Base-by-base conservation (phyloP, 2,329 filamentous ascomycete species). In the Huntiella omanensis region DNA sequence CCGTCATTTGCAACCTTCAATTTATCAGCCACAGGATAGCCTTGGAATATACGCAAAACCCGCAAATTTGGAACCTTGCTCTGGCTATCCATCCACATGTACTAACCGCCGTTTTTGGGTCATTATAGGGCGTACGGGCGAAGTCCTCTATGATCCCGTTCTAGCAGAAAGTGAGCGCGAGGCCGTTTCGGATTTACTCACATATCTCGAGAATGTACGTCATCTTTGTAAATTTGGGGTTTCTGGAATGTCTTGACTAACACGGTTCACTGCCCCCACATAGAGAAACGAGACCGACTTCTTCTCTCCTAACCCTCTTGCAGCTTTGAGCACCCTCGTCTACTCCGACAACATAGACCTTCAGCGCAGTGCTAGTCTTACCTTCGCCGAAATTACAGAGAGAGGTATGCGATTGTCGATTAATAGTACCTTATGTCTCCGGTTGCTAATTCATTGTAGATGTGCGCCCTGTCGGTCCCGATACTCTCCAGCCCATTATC, bases 261-360 rank as follows among this genome's bases (percentile, higher is more conserved):
- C 46, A 15, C 13, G 4, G 11, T 28, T 28, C 22, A 28, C 10
- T 16, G 10, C 37, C 42, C 43, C 49, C 11, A 12, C 50, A 50
- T 61, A 95, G 91, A 81, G 91, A 59, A 82, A 80, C 59, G 91
- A 98, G 62, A 96, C 87, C 56, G 88, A 98, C 63, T 98, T 98
- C 75, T 98, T 98, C 65, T 80, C 83, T 34, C 91, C 91, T 63
- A 87, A 95, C 59, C 91, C 91, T 40, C 76, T 98, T 49, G 82
- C 83, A 63, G 88, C 91, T 40, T 68, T 98, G 48, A 95, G 85
- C 64, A 98, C 88, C 10, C 74, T 98, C 19, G 91, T 98, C 49
- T 98, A 94, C 62, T 98, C 91, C 49, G 87, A 96, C 63, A 98
- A 98, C 66, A 87, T 98, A 60, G 91, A 98, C 61, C 72, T 98